phyloP scores from a whole-genome alignment of 345 rosid genomes.

The Leavenworthia alabamica region DNA sequence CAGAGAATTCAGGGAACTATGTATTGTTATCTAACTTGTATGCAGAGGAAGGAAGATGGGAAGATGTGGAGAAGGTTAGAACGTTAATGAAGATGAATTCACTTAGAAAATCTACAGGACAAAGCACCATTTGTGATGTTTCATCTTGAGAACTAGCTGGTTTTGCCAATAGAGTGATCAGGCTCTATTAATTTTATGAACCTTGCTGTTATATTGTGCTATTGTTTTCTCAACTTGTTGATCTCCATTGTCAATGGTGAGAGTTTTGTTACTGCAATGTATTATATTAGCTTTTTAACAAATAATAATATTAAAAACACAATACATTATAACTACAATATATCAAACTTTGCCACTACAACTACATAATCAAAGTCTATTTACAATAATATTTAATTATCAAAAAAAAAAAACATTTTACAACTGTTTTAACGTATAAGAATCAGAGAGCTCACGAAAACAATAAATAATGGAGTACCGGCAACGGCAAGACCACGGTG shows the following conservation, averaged over 20 bases:
- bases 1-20: constrained; percentile 64
- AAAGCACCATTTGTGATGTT: constrained; percentile 26
- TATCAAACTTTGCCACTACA: background rate
- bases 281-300: too few species aligned
- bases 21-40: constrained; percentile 59
- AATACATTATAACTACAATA: background rate
- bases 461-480: background rate
- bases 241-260: too few species aligned
- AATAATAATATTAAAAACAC: too few species aligned
- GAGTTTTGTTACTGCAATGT: too few species aligned
- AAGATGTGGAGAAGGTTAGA: constrained; percentile 51
- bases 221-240: too few species aligned
- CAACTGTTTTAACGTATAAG: background rate
- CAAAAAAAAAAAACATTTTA: background rate
- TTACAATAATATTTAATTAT: background rate
- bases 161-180: background rate
- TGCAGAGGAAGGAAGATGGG: constrained; percentile 69
- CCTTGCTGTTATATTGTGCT: too few species aligned
- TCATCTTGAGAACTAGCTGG: background rate
- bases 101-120: constrained; percentile 44
- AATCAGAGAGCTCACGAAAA: background rate
- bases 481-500: constrained; percentile 1
- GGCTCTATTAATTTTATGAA: too few species aligned
- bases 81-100: constrained; percentile 43
- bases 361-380: background rate